phyloP scores from a whole-genome alignment of 768 basidiomycete species.

The Psilocybe subaeruginosa region DNA sequence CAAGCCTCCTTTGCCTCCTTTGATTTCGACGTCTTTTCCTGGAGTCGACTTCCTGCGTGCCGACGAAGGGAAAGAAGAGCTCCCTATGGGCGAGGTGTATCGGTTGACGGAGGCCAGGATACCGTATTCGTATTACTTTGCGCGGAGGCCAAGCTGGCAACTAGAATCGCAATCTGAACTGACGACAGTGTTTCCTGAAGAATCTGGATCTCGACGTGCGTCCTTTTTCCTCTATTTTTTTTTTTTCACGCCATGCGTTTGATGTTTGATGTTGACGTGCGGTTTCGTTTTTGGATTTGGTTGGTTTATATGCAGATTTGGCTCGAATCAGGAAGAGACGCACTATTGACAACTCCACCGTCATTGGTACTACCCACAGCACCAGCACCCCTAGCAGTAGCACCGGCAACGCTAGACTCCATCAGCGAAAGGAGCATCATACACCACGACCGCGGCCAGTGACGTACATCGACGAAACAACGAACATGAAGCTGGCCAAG shows the following conservation, averaged over 20 bases:
- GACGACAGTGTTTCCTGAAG: not conserved
- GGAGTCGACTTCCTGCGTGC: not conserved
- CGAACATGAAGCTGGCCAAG: not conserved
- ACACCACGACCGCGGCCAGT: not conserved
- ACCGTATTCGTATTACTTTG: conserved; percentile 10
- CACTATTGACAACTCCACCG: not conserved
- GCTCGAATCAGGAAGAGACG: conserved; percentile 13
- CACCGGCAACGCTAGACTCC: not conserved
- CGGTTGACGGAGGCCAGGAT: not conserved
- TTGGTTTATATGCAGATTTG: not conserved
- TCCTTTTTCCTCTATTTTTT: not conserved
- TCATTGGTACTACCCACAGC: not conserved
- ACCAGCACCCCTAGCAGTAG: not conserved
- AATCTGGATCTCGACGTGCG: conserved; percentile 5
- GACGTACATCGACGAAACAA: conserved; percentile 2
- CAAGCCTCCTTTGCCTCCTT: conserved; percentile 5
- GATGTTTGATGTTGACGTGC: not conserved
- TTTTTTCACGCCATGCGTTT: not conserved
- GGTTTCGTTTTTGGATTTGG: not conserved
- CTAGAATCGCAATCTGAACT: not conserved
- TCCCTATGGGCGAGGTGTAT: not conserved
- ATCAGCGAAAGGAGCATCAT: not conserved
- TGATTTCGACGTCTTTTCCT: not conserved
- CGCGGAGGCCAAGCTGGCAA: conserved; percentile 1
- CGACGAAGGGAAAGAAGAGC: not conserved